Base-by-base conservation (phyloP, 129 eudicot genomes). In the Saposhnikovia divaricata region DNA sequence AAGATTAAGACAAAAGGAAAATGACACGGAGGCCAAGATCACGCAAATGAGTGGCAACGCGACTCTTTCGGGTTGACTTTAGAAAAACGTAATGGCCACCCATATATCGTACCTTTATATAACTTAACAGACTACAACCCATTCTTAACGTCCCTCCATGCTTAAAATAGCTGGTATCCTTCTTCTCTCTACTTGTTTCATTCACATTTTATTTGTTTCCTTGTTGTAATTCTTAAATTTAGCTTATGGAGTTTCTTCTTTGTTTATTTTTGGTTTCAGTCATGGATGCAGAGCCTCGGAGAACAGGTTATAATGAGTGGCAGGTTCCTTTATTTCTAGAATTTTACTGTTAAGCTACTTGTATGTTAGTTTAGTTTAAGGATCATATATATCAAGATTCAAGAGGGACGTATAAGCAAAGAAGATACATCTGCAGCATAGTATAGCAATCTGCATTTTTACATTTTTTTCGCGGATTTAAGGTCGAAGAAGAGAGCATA, bases 41-140 rank as follows among this genome's bases (percentile, higher is more conserved):
- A 7, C 66, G 66, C 9, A 61, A 70, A 75, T 14, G 43, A 46
- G 82, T 82, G 83, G 85, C 75, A 59, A 78, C 76, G 83, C 85
- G 74, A 75, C 37, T 82, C 77, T 78, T 27, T 69, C 51, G 88
- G 88, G 66, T 71, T n/a, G 76, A 39, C 72, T 27, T 6, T 21
- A 27, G 34, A 2, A 61, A 61, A 61, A 14, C 46, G 83, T 83
- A 83, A 15, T 76, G 80, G 81, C 80, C 83, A 84, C 81, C 83
- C 71, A 79, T 50, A 46, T 70, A 59, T 37, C 79, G 73, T 74
- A 78, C 80, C 80, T 80, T 78, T 86, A 86, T 88, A 83, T 86
- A 87, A 81, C 85, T 72, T 63, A 80, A 72, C 83, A 21, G 70
- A 44, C 63, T 76, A 74, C 81, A 83, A 84, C 79, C 84, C 84